Evolutionary conservation across 2,329 filamentous ascomycete genomes (phyloP), one percentile per base, ranked within the genome.

Genomic region (Colletotrichum kahawae): DNA sequence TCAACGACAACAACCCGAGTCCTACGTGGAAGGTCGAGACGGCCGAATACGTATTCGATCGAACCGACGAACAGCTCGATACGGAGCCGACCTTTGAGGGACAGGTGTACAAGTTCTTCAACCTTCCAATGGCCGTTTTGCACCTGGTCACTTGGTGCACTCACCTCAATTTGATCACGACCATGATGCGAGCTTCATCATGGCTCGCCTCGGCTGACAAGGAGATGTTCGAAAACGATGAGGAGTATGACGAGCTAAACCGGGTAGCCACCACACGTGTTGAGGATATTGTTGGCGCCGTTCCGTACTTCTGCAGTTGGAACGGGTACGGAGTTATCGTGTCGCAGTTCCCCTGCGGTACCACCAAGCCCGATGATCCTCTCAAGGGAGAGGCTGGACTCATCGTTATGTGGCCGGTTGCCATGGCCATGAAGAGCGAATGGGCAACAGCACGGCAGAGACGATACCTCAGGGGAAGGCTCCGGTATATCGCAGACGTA

Each of bases 301-400:
- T 74, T 12, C 78, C 78, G 33, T 79, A 78, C 24, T 77, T 76
- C 60, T 79, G 78, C 57, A 70, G 74, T n/a, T 79, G 77, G 76
- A 78, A 77, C 59, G 78, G 74, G 4, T 77, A 71, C 18, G 77
- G 77, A n/a, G 51, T 59, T 2, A 62, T 73, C 13, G 71, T 67
- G 1, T 73, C 76, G 6, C 74, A 76, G 64, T 79, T 79, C 13
- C 73, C 76, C 2, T 77, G 77, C 12, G 78, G 78, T 12, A 56
- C 51, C 14, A 68, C 70, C 13, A 71, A 67, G 21, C 68, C 76
- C 4, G 59, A 67, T 13, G 75, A 77, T 2, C 76, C 74, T 14
- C 54, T 74, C 2, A 79, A 78, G 67, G 76, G 78, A 9, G 77
- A 77, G 54, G 76, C 78, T 21, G 76, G 78, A n/a, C 68, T 77